Percentiles rank a stretch among this genome's conserved stretches.
Evolutionary conservation across 495 filamentous ascomycete genomes (phyloP).

Genomic region (Neurospora hispaniola): DNA sequence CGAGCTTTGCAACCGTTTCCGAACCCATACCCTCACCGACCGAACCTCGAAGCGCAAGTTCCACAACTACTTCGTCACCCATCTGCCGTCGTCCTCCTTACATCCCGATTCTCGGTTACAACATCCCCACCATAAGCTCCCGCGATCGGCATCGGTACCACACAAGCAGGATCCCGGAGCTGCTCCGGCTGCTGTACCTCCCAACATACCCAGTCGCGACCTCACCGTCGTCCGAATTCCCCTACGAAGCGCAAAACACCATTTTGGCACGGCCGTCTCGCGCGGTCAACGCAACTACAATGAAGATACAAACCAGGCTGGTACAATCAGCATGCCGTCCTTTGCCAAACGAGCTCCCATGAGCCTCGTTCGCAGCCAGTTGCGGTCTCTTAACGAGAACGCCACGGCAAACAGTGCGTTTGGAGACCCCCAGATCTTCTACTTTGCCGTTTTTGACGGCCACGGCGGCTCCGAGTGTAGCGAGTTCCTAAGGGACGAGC

Average conservation of each 20-base stretch:
- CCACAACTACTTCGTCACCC: slow-evolving; percentile 94
- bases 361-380: slow-evolving; percentile 45
- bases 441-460: slow-evolving; percentile 93
- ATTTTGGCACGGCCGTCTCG: slow-evolving; percentile 72
- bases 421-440: slow-evolving; percentile 92
- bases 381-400: slow-evolving; percentile 37
- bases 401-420: slow-evolving; percentile 61
- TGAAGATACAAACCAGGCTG: slow-evolving; percentile 91
- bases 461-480: slow-evolving; percentile 89
- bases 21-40: neutral
- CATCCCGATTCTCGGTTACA: slow-evolving; percentile 68
- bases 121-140: slow-evolving; percentile 67
- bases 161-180: slow-evolving; percentile 48
- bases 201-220: slow-evolving; percentile 55
- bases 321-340: slow-evolving; percentile 82
- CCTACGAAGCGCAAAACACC: slow-evolving; percentile 84
- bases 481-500: slow-evolving; percentile 67
- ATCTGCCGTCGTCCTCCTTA: slow-evolving; percentile 85
- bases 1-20: slow-evolving; percentile 1
- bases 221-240: slow-evolving; percentile 98
- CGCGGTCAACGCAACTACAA: slow-evolving; percentile 78
- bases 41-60: slow-evolving; percentile 47
- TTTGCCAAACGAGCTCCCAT: slow-evolving; percentile 76
- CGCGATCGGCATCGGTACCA: slow-evolving; percentile 71
- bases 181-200: slow-evolving; percentile 45